These are phyloP conservation scores for Cyclotella kingstonii DNA, from an alignment of 108 stramenopile species.

Conservation along the genomic window DNA sequence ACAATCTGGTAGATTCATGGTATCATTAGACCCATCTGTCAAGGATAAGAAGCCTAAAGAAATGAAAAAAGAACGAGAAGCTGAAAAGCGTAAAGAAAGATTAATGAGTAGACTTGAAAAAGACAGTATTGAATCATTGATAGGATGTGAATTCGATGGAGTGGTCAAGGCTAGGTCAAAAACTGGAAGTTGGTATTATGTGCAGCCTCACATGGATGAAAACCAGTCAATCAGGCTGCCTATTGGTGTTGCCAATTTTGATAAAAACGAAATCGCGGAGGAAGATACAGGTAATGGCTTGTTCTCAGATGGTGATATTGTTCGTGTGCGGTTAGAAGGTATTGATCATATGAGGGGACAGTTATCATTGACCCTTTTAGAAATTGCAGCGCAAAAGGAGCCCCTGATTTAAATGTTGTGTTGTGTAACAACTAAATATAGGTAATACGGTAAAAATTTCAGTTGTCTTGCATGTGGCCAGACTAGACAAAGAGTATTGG, in stretches of 20 bases:
- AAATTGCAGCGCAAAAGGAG: neutral
- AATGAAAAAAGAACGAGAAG: conserved; percentile 39
- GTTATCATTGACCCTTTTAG: conserved; percentile 61
- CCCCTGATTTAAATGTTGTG: too few relatives aligned
- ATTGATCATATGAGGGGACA: conserved; percentile 80
- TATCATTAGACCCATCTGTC: conserved; percentile 60
- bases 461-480: too few relatives aligned
- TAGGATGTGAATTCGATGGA: conserved; percentile 64
- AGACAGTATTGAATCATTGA: conserved; percentile 32
- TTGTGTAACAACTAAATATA: too few relatives aligned
- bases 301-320: conserved; percentile 58
- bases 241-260: conserved; percentile 60
- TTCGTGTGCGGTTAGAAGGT: conserved; percentile 67
- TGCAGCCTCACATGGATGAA: conserved; percentile 52
- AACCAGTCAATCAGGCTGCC: conserved; percentile 44
- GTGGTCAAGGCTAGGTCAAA: conserved; percentile 76
- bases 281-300: conserved; percentile 4
- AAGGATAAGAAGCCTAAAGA: conserved; percentile 63
- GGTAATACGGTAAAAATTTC: too few relatives aligned
- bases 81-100: conserved; percentile 41
- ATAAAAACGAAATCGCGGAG: conserved; percentile 9
- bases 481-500: too few relatives aligned
- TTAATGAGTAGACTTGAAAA: conserved; percentile 46
- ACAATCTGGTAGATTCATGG: conserved; percentile 71
- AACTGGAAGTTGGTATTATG: conserved; percentile 77